A percentile compares a stretch with the other conserved stretches of the same genome.
Conservation (phyloP, 2,329 filamentous ascomycete species). For the Colletotrichum sidae region DNA sequence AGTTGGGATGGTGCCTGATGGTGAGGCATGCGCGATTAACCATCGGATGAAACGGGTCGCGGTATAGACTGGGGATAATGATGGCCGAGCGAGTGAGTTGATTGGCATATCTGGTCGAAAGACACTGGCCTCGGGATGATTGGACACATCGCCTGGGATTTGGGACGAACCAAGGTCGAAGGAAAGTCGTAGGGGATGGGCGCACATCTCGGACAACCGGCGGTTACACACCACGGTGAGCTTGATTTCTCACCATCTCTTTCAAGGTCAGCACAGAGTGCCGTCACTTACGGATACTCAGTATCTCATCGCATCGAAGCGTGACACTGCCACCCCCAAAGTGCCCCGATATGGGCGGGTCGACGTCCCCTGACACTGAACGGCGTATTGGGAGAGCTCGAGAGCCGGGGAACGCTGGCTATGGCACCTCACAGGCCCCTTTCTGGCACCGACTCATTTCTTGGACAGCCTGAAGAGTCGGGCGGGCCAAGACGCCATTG, state of each 20-base stretch:
- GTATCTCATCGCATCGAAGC: slow-evolving; percentile 1
- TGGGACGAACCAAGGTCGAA: slow-evolving; percentile 18
- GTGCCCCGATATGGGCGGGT: slow-evolving; percentile 9
- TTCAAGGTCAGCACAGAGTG: slow-evolving; percentile 11
- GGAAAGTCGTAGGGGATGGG: slow-evolving; percentile 10
- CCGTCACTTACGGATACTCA: background rate
- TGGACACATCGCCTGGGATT: slow-evolving; percentile 7
- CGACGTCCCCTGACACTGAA: slow-evolving; percentile 10
- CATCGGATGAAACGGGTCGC: slow-evolving; percentile 31
- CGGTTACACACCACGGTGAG: slow-evolving; percentile 19
- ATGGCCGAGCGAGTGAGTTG: slow-evolving; percentile 7
- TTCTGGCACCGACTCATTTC: slow-evolving; percentile 12
- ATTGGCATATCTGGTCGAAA: slow-evolving; percentile 22
- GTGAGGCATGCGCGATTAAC: slow-evolving; percentile 28
- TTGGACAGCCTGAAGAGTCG: slow-evolving; percentile 20
- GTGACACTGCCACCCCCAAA: slow-evolving; percentile 29
- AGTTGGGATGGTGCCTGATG: slow-evolving; percentile 26
- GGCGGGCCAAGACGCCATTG: slow-evolving; percentile 14
- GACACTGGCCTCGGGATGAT: slow-evolving; percentile 14
- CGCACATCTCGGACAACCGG: slow-evolving; percentile 10
- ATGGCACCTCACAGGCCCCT: slow-evolving; percentile 7
- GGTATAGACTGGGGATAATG: slow-evolving; percentile 3
- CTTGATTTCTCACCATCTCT: slow-evolving; percentile 12
- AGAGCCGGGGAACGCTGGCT: slow-evolving; percentile 43
- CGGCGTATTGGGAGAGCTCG: slow-evolving; percentile 38